Conservation (phyloP, 371 early-diverging fungal species). For the Mucor ambiguus region DNA sequence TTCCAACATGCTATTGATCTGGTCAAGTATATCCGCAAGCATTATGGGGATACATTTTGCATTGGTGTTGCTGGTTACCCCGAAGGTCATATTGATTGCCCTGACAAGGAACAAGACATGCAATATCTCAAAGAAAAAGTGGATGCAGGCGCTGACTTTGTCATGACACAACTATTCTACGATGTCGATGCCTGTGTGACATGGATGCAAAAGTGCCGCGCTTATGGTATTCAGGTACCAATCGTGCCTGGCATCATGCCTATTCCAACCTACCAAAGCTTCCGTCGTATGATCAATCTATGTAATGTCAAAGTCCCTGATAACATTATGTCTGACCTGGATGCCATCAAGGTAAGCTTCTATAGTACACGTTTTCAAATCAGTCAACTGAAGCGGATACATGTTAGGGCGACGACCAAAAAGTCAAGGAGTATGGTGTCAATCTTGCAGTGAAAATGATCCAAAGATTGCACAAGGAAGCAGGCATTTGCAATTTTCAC, state of each 20-base stretch:
- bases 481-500: conserved; percentile 69
- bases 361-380: background rate
- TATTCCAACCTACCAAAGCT: conserved; percentile 89
- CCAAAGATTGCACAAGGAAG: conserved; percentile 50
- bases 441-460: conserved; percentile 75
- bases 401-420: conserved; percentile 78
- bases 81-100: conserved; percentile 87
- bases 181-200: conserved; percentile 72
- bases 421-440: conserved; percentile 93
- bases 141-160: conserved; percentile 93
- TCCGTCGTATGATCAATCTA: conserved; percentile 84
- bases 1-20: conserved; percentile 90
- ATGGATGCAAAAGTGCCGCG: conserved; percentile 79
- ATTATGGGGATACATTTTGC: conserved; percentile 93
- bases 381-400: background rate
- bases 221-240: conserved; percentile 76
- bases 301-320: conserved; percentile 83
- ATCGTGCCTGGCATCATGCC: conserved; percentile 96
- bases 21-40: conserved; percentile 85
- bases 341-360: conserved; percentile 69
- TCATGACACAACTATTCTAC: conserved; percentile 94
- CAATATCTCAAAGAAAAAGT: conserved; percentile 81
- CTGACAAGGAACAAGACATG: conserved; percentile 56
- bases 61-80: conserved; percentile 97
- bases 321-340: conserved; percentile 65